phyloP scores from a whole-genome alignment of 306 rosid species.

The Acmispon strigosus region DNA sequence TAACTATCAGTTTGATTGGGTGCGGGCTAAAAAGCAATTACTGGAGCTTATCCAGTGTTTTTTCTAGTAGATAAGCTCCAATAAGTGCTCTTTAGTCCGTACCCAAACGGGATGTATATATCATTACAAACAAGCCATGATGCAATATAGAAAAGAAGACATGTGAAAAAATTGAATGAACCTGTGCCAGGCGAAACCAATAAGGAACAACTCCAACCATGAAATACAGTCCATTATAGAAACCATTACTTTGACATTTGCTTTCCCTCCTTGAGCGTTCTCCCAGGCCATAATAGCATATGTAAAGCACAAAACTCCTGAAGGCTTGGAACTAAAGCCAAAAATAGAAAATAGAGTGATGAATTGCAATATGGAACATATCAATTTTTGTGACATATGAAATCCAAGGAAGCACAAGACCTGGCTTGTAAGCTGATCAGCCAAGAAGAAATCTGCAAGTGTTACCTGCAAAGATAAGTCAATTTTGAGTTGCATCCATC shows the following conservation, averaged over 20 bases:
- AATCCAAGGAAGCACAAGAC: conserved; percentile 23
- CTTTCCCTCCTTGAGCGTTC: conserved; percentile 54
- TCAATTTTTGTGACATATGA: background rate
- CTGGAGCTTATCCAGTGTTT: too few species aligned
- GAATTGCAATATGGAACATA: background rate
- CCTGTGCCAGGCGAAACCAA: conserved; percentile 68
- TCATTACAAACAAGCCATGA: too few species aligned
- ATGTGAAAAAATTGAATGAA: background rate
- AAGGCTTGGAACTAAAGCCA: conserved; percentile 51
- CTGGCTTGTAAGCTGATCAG: conserved; percentile 80
- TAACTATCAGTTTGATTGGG: too few species aligned
- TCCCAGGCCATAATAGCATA: conserved; percentile 72
- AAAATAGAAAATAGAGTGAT: conserved; percentile 17
- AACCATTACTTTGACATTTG: conserved; percentile 44
- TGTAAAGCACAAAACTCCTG: conserved; percentile 50
- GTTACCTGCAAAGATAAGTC: conserved; percentile 39
- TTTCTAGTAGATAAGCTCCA: too few species aligned
- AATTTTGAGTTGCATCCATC: background rate
- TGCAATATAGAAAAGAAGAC: too few species aligned
- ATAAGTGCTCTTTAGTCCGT: too few species aligned
- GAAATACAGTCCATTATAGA: conserved; percentile 43
- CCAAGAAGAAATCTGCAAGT: conserved; percentile 53
- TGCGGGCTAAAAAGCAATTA: too few species aligned
- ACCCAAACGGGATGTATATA: too few species aligned
- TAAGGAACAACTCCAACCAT: conserved; percentile 45